phyloP scores from a whole-genome alignment of 345 rosid genomes.

The Bruguiera gymnorhiza region DNA sequence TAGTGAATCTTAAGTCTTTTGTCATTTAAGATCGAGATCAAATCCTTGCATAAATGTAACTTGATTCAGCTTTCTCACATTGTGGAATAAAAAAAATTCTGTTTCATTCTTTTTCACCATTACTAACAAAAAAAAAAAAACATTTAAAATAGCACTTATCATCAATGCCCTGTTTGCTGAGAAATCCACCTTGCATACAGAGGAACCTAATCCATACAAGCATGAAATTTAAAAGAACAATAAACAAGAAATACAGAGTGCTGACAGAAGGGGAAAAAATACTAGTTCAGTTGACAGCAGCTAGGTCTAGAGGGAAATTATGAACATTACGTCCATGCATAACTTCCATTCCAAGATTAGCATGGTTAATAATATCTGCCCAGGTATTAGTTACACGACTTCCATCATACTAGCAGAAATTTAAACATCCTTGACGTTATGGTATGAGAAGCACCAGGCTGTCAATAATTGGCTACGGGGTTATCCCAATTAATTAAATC shows the following conservation, averaged over 20 bases:
- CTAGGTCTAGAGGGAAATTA: no score
- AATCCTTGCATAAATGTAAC: background rate
- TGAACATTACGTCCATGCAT: no score
- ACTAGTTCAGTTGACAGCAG: no score
- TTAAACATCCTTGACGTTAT: background rate
- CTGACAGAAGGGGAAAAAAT: background rate
- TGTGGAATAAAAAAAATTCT: background rate
- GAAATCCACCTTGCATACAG: background rate
- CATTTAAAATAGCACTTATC: background rate
- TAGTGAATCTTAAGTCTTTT: background rate
- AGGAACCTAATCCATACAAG: background rate
- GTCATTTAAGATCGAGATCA: background rate
- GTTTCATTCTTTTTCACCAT: background rate
- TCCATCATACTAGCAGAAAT: background rate
- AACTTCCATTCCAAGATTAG: no score
- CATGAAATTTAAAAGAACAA: background rate
- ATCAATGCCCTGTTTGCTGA: background rate
- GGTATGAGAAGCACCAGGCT: no score
- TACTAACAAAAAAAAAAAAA: background rate
- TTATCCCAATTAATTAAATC: background rate
- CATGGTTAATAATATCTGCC: no score
- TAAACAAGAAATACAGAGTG: background rate
- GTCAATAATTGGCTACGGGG: background rate
- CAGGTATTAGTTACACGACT: no score
- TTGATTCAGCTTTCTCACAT: background rate